A percentile compares a stretch with the other conserved stretches of the same genome.
These are phyloP conservation scores for Penicillium simplicissimum DNA, from an alignment of 495 filamentous ascomycete genomes.

Conservation along the genomic window DNA sequence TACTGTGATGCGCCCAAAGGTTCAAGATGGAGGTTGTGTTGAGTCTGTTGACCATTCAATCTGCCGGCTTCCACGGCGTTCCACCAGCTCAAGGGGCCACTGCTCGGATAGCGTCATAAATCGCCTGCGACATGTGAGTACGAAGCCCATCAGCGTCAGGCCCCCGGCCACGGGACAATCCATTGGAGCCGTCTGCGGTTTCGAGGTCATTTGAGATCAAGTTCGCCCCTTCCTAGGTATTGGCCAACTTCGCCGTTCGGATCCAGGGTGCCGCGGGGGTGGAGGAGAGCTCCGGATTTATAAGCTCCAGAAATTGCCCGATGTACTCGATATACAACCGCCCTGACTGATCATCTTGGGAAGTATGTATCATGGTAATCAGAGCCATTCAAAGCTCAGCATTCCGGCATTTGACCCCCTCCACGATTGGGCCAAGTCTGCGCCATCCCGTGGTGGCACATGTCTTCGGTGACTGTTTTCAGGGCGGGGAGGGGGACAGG, in stretches of 20 bases:
- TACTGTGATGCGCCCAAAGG: not conserved
- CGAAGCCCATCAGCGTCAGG: not conserved
- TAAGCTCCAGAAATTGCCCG: not conserved
- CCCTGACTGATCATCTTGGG: not conserved
- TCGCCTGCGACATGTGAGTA: not conserved
- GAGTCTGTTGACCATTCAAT: not conserved
- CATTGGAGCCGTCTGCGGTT: not conserved
- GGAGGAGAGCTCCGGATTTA: conserved; percentile 6
- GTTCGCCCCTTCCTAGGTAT: too few relatives aligned
- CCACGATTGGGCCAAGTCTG: conserved; percentile 16
- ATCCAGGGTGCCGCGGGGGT: not conserved
- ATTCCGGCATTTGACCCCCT: not conserved
- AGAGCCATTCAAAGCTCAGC: not conserved
- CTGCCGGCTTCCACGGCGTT: not conserved
- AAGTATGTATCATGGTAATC: not conserved
- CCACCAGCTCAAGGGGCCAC: not conserved
- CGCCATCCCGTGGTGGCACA: conserved; percentile 13
- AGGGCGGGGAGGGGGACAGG: conserved; percentile 18
- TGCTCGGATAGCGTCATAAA: not conserved
- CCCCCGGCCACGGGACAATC: not conserved
- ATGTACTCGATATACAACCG: not conserved
- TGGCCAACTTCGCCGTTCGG: not conserved
- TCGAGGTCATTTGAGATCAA: not conserved
- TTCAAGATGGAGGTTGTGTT: not conserved
- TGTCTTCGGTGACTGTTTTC: conserved; percentile 29